Conservation (phyloP, 2,329 filamentous ascomycete species). For the Hymenoscyphus infarciens region DNA sequence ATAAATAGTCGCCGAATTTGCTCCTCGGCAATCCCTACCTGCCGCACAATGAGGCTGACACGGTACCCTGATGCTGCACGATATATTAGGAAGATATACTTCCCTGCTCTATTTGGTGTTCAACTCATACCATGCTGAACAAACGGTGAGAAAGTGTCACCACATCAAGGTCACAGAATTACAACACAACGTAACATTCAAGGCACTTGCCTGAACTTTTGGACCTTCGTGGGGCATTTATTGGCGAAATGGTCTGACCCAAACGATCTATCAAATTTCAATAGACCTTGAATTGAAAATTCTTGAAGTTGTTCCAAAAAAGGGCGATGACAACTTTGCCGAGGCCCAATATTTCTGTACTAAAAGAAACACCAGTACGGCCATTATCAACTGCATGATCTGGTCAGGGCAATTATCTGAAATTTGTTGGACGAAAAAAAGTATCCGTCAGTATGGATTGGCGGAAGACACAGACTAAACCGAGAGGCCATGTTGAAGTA, state of each 20-base stretch:
- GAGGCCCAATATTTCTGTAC: not conserved
- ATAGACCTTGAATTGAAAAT: not conserved
- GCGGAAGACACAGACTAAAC: not conserved
- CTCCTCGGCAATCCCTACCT: not conserved
- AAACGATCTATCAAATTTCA: not conserved
- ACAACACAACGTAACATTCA: slow-evolving; percentile 1
- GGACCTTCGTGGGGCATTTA: not conserved
- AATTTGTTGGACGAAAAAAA: not conserved
- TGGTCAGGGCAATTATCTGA: not conserved
- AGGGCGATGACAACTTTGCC: not conserved
- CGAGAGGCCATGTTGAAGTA: not conserved
- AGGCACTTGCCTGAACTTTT: not conserved
- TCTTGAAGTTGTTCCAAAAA: not conserved
- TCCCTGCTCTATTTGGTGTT: not conserved
- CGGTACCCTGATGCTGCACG: not conserved
- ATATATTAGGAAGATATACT: not conserved
- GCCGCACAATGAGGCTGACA: slow-evolving; percentile 1
- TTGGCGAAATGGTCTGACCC: not conserved
- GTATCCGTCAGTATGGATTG: not conserved
- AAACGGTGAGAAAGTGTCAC: not conserved
- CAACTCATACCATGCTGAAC: not conserved
- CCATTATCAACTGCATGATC: not conserved
- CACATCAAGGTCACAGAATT: not conserved
- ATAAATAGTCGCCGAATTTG: not conserved
- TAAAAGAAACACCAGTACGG: not conserved